A percentile compares a stretch with the other conserved stretches of the same genome.
These are phyloP conservation scores for Plantago coronopus DNA, from an alignment of 305 asterid genomes.

Conservation along the genomic window DNA sequence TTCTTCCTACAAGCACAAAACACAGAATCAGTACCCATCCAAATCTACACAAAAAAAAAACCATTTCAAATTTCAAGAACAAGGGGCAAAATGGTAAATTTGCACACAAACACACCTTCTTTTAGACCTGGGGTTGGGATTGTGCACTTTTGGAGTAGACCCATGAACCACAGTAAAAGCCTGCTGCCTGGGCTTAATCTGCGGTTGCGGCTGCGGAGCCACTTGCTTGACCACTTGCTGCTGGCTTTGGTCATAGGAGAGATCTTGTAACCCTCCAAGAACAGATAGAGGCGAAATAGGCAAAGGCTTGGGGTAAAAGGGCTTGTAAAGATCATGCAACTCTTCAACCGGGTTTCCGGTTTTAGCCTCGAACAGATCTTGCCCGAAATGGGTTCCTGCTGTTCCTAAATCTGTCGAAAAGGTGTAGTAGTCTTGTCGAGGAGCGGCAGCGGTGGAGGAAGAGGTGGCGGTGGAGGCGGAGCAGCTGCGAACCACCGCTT, in stretches of 20 bases:
- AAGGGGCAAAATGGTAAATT: neutral
- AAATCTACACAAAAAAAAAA: neutral
- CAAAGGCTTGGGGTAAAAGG: slow-evolving; percentile 35
- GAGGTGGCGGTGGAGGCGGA: slow-evolving; percentile 30
- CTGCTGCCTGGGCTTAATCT: slow-evolving; percentile 27
- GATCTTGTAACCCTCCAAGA: slow-evolving; percentile 27
- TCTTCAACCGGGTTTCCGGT: slow-evolving; percentile 26
- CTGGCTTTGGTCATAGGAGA: slow-evolving; percentile 29
- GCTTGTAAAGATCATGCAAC: slow-evolving; percentile 48
- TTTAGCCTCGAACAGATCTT: slow-evolving; percentile 39
- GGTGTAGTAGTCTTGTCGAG: slow-evolving; percentile 17
- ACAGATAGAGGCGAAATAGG: slow-evolving; percentile 26
- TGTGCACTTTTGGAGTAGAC: slow-evolving; percentile 26
- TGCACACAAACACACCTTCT: slow-evolving; percentile 36
- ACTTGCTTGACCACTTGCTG: no score
- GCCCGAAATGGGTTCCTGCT: slow-evolving; percentile 15
- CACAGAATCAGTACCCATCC: neutral
- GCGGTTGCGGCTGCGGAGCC: slow-evolving; percentile 17
- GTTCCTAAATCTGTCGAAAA: slow-evolving; percentile 8
- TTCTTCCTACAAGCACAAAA: slow-evolving; percentile 45
- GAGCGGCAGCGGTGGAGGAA: slow-evolving; percentile 15
- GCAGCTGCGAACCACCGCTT: slow-evolving; percentile 78
- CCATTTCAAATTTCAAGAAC: neutral
- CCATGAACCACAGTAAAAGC: slow-evolving; percentile 20
- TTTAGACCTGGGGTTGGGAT: slow-evolving; percentile 45